phyloP scores from a whole-genome alignment of 164 flowering plant genomes.

The Tetracentron sinense region DNA sequence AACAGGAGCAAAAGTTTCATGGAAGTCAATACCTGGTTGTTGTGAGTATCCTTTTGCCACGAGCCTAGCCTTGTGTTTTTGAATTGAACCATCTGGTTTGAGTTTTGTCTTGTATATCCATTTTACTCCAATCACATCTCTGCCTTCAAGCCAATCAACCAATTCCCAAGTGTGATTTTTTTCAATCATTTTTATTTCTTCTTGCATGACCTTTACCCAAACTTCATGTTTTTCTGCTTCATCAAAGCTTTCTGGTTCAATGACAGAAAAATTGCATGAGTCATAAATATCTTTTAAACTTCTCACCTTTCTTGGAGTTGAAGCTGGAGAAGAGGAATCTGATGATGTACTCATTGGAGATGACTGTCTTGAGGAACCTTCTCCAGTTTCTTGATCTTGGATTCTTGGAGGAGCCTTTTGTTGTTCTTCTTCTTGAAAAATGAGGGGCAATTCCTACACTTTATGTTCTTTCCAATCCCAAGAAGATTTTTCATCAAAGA shows the following conservation, averaged over 20 bases:
- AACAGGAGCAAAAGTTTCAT: too few relatives aligned
- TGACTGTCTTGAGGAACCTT: neutral
- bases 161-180: conserved; percentile 15
- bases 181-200: conserved; percentile 4
- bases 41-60: too few relatives aligned
- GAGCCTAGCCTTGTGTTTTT: too few relatives aligned
- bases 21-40: too few relatives aligned
- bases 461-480: neutral
- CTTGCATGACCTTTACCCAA: conserved; percentile 6
- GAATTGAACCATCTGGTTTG: too few relatives aligned
- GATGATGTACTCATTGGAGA: neutral
- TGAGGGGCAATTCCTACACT: too few relatives aligned
- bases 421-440: neutral
- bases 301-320: neutral
- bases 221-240: neutral
- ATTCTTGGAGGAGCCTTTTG: too few relatives aligned
- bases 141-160: too few relatives aligned
- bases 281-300: neutral
- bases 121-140: too few relatives aligned
- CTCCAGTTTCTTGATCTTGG: neutral
- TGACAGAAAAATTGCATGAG: neutral
- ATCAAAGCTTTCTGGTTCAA: neutral
- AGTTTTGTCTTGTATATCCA: too few relatives aligned
- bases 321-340: neutral
- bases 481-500: conserved; percentile 8